phyloP scores from a whole-genome alignment of 2,329 filamentous ascomycete species.

The Phyllosticta citriasiana region DNA sequence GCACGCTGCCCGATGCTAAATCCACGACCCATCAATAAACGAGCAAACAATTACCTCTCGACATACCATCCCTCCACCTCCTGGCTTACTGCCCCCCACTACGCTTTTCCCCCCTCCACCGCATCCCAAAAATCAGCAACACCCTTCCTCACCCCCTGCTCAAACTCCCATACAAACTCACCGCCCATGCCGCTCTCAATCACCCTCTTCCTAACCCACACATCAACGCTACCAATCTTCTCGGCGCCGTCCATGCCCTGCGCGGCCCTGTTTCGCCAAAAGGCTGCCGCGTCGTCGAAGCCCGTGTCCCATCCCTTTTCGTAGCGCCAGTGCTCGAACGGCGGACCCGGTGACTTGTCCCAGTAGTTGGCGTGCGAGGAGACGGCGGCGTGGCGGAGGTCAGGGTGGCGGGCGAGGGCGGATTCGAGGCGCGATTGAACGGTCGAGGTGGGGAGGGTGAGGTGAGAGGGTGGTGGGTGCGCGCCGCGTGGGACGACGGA shows the following conservation, averaged over 20 bases:
- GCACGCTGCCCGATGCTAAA: too few relatives aligned
- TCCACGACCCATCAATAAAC: background rate
- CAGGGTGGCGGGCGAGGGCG: constrained; percentile 32
- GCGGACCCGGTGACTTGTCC: constrained; percentile 34
- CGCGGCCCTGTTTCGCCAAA: constrained; percentile 36
- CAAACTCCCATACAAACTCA: constrained; percentile 41
- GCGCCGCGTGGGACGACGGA: constrained; percentile 39
- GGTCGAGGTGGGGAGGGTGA: constrained; percentile 28
- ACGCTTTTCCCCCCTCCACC: background rate
- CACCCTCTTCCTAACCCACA: constrained; percentile 49
- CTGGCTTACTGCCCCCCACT: background rate
- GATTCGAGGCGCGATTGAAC: constrained; percentile 27
- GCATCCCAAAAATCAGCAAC: constrained; percentile 28
- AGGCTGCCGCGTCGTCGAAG: constrained; percentile 43
- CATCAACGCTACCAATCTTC: constrained; percentile 46
- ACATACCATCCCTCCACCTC: background rate
- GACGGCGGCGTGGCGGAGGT: constrained; percentile 26
- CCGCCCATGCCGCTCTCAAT: constrained; percentile 40
- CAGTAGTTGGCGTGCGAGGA: constrained; percentile 42
- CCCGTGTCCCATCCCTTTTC: constrained; percentile 47
- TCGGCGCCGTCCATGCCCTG: constrained; percentile 33
- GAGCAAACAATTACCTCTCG: background rate
- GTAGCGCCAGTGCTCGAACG: constrained; percentile 45
- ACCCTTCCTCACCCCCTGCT: constrained; percentile 39
- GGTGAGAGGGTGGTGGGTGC: constrained; percentile 31